Evolutionary conservation across 2,329 filamentous ascomycete species (phyloP).

Genomic region (Onygenales sp.): DNA sequence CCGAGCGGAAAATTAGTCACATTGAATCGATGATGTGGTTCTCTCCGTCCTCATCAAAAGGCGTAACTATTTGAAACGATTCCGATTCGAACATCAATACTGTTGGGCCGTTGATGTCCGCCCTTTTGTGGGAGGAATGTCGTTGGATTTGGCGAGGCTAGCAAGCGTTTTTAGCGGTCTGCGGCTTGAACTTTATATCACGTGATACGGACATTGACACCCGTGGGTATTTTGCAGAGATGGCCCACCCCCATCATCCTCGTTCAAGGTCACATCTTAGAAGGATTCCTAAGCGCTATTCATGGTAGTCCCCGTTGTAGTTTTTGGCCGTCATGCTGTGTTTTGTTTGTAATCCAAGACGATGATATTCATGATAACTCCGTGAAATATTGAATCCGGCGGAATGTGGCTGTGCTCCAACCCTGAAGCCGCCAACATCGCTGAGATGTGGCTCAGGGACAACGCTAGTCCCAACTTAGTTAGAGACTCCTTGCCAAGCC

Average conservation of each 20-base stretch:
- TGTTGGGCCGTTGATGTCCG: not conserved
- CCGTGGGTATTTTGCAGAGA: too few relatives aligned
- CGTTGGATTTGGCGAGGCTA: not conserved
- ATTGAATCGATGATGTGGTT: not conserved
- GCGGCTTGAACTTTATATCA: not conserved
- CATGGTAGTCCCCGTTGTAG: too few relatives aligned
- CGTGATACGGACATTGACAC: not conserved
- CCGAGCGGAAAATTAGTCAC: too few relatives aligned
- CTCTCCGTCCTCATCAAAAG: too few relatives aligned
- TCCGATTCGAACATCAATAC: not conserved
- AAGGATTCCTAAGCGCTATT: too few relatives aligned
- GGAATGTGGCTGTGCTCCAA: not conserved
- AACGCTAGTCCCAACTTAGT: not conserved
- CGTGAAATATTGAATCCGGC: not conserved
- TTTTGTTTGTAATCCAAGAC: too few relatives aligned
- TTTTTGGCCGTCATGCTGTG: too few relatives aligned
- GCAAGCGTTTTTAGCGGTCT: not conserved
- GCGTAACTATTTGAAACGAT: too few relatives aligned
- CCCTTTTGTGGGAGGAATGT: not conserved
- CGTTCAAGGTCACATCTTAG: too few relatives aligned
- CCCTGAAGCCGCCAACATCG: too few relatives aligned
- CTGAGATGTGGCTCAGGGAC: not conserved
- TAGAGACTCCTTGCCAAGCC: not conserved
- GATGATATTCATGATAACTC: too few relatives aligned
- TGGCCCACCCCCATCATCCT: too few relatives aligned